phyloP scores from a whole-genome alignment of 2,329 filamentous ascomycete genomes.

The Botryotinia narcissicola region DNA sequence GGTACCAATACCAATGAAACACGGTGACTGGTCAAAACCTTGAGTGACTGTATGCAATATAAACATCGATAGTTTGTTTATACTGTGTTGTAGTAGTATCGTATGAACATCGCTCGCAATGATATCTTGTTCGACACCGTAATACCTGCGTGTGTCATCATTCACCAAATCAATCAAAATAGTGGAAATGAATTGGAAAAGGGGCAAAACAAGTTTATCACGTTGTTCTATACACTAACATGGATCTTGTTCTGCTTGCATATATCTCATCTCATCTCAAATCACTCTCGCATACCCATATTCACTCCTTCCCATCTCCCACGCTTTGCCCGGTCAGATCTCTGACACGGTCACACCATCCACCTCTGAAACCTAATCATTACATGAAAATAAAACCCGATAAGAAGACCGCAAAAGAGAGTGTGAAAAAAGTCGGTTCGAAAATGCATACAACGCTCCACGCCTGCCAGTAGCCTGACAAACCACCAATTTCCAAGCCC shows the following conservation, averaged over 20 bases:
- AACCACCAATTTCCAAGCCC: constrained; percentile 22
- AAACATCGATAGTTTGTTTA: not conserved
- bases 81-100: not conserved
- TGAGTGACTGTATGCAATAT: not conserved
- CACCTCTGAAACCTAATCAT: constrained; percentile 19
- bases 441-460: constrained; percentile 23
- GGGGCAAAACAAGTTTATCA: constrained; percentile 9
- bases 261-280: constrained; percentile 14
- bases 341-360: not conserved
- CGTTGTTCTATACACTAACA: constrained; percentile 16
- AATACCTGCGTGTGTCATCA: not conserved
- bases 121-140: not conserved
- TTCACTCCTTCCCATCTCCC: not conserved
- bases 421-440: constrained; percentile 15
- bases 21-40: not conserved
- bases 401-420: constrained; percentile 17
- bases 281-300: not conserved
- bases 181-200: not conserved
- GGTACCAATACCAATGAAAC: not conserved
- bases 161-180: not conserved
- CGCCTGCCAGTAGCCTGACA: constrained; percentile 20
- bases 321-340: not conserved
- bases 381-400: constrained; percentile 20
- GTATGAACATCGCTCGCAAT: not conserved
- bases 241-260: constrained; percentile 11